Conservation (phyloP, 306 rosid species). For the Quercus variabilis region DNA sequence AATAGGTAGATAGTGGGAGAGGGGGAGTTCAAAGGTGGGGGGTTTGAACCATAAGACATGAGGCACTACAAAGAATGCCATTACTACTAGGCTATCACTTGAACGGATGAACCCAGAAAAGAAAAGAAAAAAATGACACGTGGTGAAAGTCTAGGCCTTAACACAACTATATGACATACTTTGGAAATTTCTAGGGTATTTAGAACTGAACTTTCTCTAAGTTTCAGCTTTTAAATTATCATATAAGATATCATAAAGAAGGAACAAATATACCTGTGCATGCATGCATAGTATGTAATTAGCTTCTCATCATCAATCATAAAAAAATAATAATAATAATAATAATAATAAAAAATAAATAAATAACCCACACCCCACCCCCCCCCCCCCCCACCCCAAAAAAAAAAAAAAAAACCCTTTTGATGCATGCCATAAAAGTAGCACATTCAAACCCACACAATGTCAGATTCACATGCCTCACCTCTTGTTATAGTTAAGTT, state of each 20-base stretch:
- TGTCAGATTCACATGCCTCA: conserved; percentile 22
- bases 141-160: too few species aligned
- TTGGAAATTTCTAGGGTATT: too few species aligned
- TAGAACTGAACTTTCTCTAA: too few species aligned
- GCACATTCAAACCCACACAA: conserved; percentile 17
- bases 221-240: too few species aligned
- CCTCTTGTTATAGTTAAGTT: conserved; percentile 73
- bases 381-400: neutral
- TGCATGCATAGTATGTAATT: neutral
- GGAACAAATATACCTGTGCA: neutral
- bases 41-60: too few species aligned
- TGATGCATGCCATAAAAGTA: conserved; percentile 10
- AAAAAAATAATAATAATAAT: neutral
- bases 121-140: too few species aligned
- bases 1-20: too few species aligned
- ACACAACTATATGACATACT: too few species aligned
- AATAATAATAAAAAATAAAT: neutral
- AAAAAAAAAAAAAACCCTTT: neutral
- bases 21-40: too few species aligned
- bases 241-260: neutral
- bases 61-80: too few species aligned
- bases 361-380: neutral
- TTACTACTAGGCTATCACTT: too few species aligned
- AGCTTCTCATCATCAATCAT: neutral
- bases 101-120: too few species aligned